Percentiles rank a stretch among this genome's conserved stretches.
Conservation (phyloP, 208 protist genomes). For the Acanthamoeba culbertsoni region DNA sequence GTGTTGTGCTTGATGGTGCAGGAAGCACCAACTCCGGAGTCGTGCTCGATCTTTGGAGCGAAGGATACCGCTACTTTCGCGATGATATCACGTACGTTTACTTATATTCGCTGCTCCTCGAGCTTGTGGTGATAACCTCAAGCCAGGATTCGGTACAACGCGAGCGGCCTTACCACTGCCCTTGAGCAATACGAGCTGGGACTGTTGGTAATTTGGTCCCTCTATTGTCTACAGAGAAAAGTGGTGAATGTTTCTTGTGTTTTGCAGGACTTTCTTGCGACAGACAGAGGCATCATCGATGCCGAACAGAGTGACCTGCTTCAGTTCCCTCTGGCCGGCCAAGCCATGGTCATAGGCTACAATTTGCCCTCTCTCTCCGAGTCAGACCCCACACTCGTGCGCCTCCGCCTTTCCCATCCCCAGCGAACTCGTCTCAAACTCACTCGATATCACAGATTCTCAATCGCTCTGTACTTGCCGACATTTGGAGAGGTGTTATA, state of each 20-base stretch:
- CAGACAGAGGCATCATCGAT: neutral
- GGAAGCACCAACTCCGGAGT: neutral
- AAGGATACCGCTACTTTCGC: neutral
- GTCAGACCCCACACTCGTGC: neutral
- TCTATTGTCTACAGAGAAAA: too few relatives aligned
- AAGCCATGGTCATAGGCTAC: constrained; percentile 5
- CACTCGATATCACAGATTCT: neutral
- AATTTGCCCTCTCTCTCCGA: neutral
- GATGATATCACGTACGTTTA: neutral
- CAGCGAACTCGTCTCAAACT: neutral
- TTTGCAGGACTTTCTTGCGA: neutral
- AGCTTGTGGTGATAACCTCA: neutral
- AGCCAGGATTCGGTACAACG: neutral
- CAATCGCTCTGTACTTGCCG: neutral
- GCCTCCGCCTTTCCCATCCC: neutral
- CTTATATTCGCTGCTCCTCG: neutral
- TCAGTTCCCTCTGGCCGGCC: neutral
- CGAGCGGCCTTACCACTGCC: neutral
- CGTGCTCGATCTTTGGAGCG: neutral
- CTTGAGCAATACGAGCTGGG: neutral
- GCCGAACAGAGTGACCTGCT: neutral
- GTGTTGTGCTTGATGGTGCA: neutral
- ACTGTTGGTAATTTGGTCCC: neutral
- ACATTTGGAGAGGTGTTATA: neutral
- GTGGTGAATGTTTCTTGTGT: neutral